These are phyloP conservation scores for Umbelopsis sp. DNA, from an alignment of 192 early-diverging fungal species.

Conservation along the genomic window DNA sequence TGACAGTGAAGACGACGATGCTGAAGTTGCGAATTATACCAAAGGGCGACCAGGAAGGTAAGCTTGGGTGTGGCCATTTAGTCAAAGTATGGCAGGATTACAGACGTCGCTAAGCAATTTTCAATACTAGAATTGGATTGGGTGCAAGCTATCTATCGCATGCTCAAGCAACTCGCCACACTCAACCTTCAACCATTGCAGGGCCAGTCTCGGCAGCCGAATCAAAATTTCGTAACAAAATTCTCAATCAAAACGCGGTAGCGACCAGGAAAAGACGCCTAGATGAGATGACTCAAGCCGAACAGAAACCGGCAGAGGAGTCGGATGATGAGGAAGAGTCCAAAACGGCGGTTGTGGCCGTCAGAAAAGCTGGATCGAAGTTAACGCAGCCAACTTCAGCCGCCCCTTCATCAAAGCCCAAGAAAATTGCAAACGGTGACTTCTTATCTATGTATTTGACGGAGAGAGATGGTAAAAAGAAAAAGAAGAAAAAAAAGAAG, in stretches of 20 bases:
- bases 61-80: neutral
- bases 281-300: constrained; percentile 30
- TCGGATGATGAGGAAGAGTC: constrained; percentile 46
- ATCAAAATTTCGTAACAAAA: constrained; percentile 45
- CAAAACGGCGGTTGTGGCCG: constrained; percentile 41
- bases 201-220: constrained; percentile 31
- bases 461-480: constrained; percentile 49
- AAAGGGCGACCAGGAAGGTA: constrained; percentile 45
- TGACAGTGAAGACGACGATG: constrained; percentile 44
- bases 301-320: constrained; percentile 19
- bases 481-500: constrained; percentile 49
- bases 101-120: neutral
- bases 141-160: constrained; percentile 59
- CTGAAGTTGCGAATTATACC: constrained; percentile 22
- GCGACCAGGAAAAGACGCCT: constrained; percentile 27
- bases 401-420: constrained; percentile 30
- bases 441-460: constrained; percentile 55
- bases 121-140: constrained; percentile 45
- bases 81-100: neutral
- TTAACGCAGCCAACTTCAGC: constrained; percentile 30
- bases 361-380: constrained; percentile 34
- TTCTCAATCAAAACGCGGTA: constrained; percentile 41
- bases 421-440: constrained; percentile 44
- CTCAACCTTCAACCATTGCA: constrained; percentile 31
- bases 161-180: constrained; percentile 50